Evolutionary conservation across 352 stramenopile species (phyloP), one percentile per base, ranked within the genome.

Genomic region (Pythium apleroticum): DNA sequence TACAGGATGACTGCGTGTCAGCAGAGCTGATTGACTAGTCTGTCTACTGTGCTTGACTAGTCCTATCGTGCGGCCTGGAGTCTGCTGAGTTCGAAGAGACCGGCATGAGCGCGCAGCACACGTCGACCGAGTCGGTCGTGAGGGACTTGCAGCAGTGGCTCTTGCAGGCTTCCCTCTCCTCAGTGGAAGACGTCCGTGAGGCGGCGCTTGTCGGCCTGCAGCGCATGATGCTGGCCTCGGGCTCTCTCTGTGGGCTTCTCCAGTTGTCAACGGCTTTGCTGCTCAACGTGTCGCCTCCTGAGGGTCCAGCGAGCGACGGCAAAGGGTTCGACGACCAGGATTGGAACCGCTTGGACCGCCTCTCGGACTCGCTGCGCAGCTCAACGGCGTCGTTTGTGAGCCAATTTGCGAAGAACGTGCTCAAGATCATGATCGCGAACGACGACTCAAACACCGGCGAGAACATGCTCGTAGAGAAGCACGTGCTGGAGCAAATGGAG

Each of bases 231-330:
- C 75, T 96, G 8, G 80, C 84, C 28, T 94, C 83, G 12, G 88
- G 88, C 14, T 96, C 88, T 4, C 70, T 96, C 11, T 95, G 86
- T 57, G 83, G 83, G 7, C 65, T 96, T 8, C 31, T 96, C 20
- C 79, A 91, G 24, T 46, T 96, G 8, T 80, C 82, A n/a, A 79
- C 74, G 1, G 77, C 69, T 3, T 63, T 96, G 8, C 57, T 94
- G 19, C 56, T 92, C n/a, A 90, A 90, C 61, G 57, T 76, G 19
- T 71, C 64, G 4, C 35, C 60, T 5, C 35, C 52, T 52, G 27
- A 60, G 15, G 4, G 22, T 50, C 14, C 14, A 30, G 11, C 43
- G n/a, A 35, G 28, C n/a, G 17, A 41, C 46, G 41, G 12, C 4
- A 56, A 57, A 35, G 27, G 59, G 4, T 69, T 85, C 50, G 62